Evolutionary conservation across 75 land plant genomes (phyloP), one percentile per base, ranked within the genome.

Genomic region (Chamaecyparis obtusa): DNA sequence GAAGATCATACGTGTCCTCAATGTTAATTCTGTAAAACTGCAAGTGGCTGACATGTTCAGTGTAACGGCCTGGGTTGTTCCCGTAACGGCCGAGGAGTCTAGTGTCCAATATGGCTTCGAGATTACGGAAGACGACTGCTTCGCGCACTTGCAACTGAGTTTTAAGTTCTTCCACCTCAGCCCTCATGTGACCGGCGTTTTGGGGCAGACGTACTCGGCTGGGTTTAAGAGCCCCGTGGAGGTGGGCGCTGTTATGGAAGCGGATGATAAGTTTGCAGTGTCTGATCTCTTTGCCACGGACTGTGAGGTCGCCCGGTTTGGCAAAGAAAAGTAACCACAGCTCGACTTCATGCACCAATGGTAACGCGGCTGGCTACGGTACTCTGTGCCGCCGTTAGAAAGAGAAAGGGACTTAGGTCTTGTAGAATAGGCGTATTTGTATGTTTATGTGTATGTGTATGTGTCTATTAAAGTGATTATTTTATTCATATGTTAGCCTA

Each of bases 151-250:
- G 81, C 90, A 88, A 24, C 41, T 90, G 30, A 69, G 49, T 10
- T 90, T 95, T 93, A 91, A 91, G 90, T 94, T 94, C 86, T 89
- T 88, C 85, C 85, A 91, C 15, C 83, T 96, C 24, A 90, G 87
- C 2, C 91, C 78, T 0, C 84, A 88, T 0, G 96, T 95, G 39
- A 85, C 88, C 64, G 98, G 98, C 19, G 94, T 96, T 56, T 60
- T 95, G 46, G 98, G 96, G 2, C 98, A 95, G 67, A 96, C 98
- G 13, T 96, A 95, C 86, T 85, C 85, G 13, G 74, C 76, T 27
- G 85, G 89, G 37, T 94, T 90, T 86, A 87, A 85, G 74, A 96
- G 91, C 91, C 88, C 84, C 39, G 91, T 93, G 15, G 91, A 96
- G 83, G 74, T 91, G 55, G 87, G 90, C 9, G 88, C 98, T 24